Conservation (phyloP, 208 protist genomes). For the Wallacemonas sp. region DNA sequence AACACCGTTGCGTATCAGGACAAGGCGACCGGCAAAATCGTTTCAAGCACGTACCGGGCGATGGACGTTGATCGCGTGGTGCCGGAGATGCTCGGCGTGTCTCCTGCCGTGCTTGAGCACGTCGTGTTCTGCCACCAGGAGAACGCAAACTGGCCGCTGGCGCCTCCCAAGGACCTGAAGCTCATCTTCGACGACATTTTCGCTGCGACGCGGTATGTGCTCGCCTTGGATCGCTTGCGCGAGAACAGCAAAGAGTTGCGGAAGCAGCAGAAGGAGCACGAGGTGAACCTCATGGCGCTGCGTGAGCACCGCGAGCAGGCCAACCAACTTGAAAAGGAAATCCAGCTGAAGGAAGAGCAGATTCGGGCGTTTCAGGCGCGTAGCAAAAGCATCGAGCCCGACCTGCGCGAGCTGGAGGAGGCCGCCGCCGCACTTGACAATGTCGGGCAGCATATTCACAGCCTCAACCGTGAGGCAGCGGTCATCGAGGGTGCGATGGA, state of each 20-base stretch:
- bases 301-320: constrained; percentile 83
- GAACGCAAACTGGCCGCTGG: constrained; percentile 97
- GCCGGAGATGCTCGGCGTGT: constrained; percentile 97
- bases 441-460: constrained; percentile 54
- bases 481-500: constrained; percentile 60
- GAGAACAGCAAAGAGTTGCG: constrained; percentile 88
- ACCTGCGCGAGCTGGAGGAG: constrained; percentile 47
- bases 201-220: constrained; percentile 93
- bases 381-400: constrained; percentile 48
- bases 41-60: constrained; percentile 85
- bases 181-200: constrained; percentile 99
- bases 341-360: constrained; percentile 57
- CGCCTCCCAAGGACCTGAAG: constrained; percentile 94
- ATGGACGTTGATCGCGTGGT: constrained; percentile 96
- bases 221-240: constrained; percentile 83
- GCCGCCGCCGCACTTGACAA: constrained; percentile 44
- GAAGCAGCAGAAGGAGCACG: constrained; percentile 81
- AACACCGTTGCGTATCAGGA: constrained; percentile 93
- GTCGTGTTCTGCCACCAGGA: constrained; percentile 98
- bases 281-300: constrained; percentile 67
- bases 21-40: constrained; percentile 66
- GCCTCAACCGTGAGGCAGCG: constrained; percentile 51
- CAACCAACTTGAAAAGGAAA: constrained; percentile 47
- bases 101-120: constrained; percentile 97
- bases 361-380: constrained; percentile 36